Conservation (phyloP, 345 rosid species). For the Camelina neglecta region DNA sequence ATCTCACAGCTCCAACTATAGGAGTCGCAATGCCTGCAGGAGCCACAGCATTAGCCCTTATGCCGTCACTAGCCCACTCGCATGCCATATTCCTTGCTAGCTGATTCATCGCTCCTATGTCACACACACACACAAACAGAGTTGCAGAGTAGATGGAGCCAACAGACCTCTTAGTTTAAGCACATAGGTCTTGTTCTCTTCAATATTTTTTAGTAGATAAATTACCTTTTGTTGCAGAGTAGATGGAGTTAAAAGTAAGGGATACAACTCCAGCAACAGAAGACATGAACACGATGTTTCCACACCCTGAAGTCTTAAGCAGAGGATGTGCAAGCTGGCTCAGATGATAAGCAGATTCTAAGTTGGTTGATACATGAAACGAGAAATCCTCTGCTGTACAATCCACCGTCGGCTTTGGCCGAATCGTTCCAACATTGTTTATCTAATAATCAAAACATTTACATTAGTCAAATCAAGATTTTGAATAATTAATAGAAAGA, state of each 20-base stretch:
- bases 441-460: conserved; percentile 44
- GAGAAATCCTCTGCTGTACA: conserved; percentile 57
- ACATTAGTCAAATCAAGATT: background rate
- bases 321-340: conserved; percentile 64
- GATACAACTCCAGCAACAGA: conserved; percentile 50
- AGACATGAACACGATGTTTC: conserved; percentile 61
- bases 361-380: conserved; percentile 51
- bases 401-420: conserved; percentile 51
- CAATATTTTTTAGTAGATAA: background rate
- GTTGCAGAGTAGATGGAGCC: too few species aligned
- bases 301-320: conserved; percentile 57
- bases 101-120: conserved; percentile 72
- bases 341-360: conserved; percentile 62
- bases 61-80: conserved; percentile 82
- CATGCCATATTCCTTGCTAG: conserved; percentile 76
- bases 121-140: background rate
- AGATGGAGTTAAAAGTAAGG: conserved; percentile 41
- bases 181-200: background rate
- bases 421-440: conserved; percentile 58
- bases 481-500: background rate
- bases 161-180: too few species aligned
- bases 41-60: conserved; percentile 78
- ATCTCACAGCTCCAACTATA: conserved; percentile 65
- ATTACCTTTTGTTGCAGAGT: conserved; percentile 56
- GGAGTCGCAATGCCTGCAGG: conserved; percentile 80